Percentiles rank a stretch among this genome's conserved stretches.
Conservation (phyloP, 371 early-diverging fungal species). For the Amoeboradix gromovi region DNA sequence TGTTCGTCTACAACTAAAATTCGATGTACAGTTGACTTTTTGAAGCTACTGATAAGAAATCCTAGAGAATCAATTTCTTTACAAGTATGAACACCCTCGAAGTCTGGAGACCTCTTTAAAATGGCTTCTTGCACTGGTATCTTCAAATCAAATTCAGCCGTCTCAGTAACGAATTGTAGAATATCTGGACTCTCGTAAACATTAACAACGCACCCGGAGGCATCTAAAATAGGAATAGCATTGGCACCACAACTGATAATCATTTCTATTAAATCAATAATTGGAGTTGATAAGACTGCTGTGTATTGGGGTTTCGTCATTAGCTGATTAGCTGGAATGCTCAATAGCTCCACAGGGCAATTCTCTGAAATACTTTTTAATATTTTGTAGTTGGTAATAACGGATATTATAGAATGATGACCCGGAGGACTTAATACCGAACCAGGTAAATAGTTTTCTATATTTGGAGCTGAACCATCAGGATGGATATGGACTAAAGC, state of each 20-base stretch:
- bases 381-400: constrained; percentile 1
- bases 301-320: not conserved
- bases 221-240: not conserved
- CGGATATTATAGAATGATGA: not conserved
- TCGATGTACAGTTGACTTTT: constrained; percentile 42
- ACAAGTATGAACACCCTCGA: constrained; percentile 77
- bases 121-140: not conserved
- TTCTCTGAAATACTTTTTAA: not conserved
- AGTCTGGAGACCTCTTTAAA: constrained; percentile 16
- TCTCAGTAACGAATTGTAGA: not conserved
- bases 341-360: not conserved
- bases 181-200: not conserved
- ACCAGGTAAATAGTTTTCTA: not conserved
- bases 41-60: constrained; percentile 52
- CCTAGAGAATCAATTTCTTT: constrained; percentile 46
- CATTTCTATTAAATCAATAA: not conserved
- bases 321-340: not conserved
- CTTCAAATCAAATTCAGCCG: not conserved
- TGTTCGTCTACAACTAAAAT: constrained; percentile 60
- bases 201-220: not conserved
- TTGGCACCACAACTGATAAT: not conserved
- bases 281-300: not conserved
- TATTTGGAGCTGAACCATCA: not conserved
- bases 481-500: not conserved
- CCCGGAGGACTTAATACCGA: not conserved